Percentiles rank a stretch among this genome's conserved stretches.
These are phyloP conservation scores for Beta lomatogona DNA, from an alignment of 179 eudicot genomes.

Conservation along the genomic window DNA sequence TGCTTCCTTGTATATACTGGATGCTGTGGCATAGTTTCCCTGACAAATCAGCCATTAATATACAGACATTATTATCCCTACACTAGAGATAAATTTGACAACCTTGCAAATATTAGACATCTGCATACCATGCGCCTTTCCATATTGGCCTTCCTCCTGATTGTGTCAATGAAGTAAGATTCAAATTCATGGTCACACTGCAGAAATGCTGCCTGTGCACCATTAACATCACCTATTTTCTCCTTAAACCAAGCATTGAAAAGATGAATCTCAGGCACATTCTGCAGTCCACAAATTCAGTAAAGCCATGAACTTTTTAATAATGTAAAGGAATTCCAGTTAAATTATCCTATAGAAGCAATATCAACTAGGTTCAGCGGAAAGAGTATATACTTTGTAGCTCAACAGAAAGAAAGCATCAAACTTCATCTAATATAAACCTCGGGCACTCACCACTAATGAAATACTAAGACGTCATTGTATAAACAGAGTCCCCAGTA, in stretches of 20 bases:
- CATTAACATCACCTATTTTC: constrained; percentile 61
- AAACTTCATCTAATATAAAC: background rate
- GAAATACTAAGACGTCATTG: constrained; percentile 2
- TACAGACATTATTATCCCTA: background rate
- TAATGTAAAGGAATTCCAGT: constrained; percentile 16
- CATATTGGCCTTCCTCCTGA: constrained; percentile 69
- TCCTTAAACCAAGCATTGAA: constrained; percentile 77
- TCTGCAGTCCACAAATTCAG: constrained; percentile 50
- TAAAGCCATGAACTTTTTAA: constrained; percentile 26
- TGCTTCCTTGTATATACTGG: constrained; percentile 62
- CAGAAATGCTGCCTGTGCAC: constrained; percentile 56
- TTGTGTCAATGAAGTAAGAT: constrained; percentile 48
- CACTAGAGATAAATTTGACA: constrained; percentile 6
- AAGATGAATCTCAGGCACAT: constrained; percentile 68
- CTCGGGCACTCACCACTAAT: background rate
- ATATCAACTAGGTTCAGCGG: constrained; percentile 14
- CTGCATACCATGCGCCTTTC: constrained; percentile 67
- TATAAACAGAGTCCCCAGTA: constrained; percentile 1
- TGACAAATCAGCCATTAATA: constrained; percentile 33
- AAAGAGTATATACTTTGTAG: constrained; percentile 3
- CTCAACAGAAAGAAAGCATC: background rate
- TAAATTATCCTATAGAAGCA: constrained; percentile 16
- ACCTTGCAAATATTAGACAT: constrained; percentile 4
- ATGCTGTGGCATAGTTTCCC: constrained; percentile 75
- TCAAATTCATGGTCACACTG: constrained; percentile 44